Evolutionary conservation across 2,329 filamentous ascomycete species (phyloP).

Genomic region (Alternaria incomplexa): DNA sequence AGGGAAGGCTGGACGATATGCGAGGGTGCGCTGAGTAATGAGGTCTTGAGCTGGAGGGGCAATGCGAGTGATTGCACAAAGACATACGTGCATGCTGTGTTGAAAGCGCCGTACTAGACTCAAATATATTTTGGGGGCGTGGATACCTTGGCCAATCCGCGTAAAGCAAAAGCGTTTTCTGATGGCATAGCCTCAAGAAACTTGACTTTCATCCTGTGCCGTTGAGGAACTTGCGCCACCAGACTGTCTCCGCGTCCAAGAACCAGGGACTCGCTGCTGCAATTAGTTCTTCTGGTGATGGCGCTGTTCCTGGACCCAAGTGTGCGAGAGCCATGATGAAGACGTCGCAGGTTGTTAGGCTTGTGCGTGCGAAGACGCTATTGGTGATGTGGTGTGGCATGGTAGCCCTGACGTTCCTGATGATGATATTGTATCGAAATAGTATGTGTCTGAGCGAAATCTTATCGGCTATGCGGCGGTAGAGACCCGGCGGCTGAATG

Average conservation of each 20-base stretch:
- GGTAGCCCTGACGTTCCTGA: not conserved
- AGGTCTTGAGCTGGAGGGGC: conserved; percentile 49
- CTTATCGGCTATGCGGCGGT: not conserved
- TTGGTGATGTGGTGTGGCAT: conserved; percentile 40
- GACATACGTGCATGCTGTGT: conserved; percentile 50
- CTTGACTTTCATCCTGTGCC: conserved; percentile 54
- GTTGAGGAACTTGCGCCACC: conserved; percentile 39
- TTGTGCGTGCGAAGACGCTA: conserved; percentile 39
- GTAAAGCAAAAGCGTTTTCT: no score
- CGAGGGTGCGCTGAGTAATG: conserved; percentile 34
- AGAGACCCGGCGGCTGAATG: not conserved
- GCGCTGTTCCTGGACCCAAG: conserved; percentile 23
- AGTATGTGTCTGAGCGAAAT: not conserved
- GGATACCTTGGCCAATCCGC: not conserved
- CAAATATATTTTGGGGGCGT: not conserved
- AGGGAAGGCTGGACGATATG: conserved; percentile 51
- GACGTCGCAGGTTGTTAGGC: conserved; percentile 42
- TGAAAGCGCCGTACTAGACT: conserved; percentile 45
- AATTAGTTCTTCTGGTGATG: conserved; percentile 39
- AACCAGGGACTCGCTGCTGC: conserved; percentile 42
- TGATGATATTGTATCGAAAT: not conserved
- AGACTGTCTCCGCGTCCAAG: conserved; percentile 41
- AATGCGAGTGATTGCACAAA: conserved; percentile 39
- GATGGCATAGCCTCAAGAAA: not conserved
- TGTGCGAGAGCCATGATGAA: conserved; percentile 40